Evolutionary conservation across 1,139 yeast genomes (phyloP).

Genomic region (Pichia sp.): DNA sequence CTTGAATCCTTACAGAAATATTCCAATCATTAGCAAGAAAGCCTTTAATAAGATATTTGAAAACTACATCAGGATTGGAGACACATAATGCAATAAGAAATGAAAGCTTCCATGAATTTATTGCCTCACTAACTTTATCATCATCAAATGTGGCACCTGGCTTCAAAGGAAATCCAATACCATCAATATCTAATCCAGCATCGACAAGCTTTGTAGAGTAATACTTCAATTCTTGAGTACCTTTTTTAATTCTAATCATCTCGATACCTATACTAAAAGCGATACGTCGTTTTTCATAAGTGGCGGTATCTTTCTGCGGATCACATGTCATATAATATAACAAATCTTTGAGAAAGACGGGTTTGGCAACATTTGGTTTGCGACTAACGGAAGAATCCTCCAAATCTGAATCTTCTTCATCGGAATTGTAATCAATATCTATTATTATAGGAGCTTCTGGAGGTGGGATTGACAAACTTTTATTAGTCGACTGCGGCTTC

Average conservation of each 20-base stretch:
- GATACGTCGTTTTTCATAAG: constrained; percentile 43
- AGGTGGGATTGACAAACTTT: background rate
- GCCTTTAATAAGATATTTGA: constrained; percentile 34
- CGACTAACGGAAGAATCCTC: constrained; percentile 37
- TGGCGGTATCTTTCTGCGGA: constrained; percentile 33
- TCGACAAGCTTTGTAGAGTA: constrained; percentile 43
- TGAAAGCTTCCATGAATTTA: constrained; percentile 43
- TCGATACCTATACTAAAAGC: constrained; percentile 51
- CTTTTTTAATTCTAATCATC: constrained; percentile 47
- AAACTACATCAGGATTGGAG: constrained; percentile 36
- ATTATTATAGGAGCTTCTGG: constrained; percentile 8
- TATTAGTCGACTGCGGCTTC: background rate
- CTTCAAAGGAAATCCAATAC: constrained; percentile 33
- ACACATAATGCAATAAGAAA: constrained; percentile 48
- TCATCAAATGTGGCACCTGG: constrained; percentile 4
- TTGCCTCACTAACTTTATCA: constrained; percentile 28
- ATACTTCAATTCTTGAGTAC: constrained; percentile 48
- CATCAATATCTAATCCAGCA: constrained; percentile 42
- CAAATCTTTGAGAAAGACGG: constrained; percentile 59
- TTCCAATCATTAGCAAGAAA: constrained; percentile 59
- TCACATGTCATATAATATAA: constrained; percentile 45
- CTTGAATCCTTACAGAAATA: constrained; percentile 49
- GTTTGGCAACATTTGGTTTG: constrained; percentile 36
- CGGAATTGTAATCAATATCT: constrained; percentile 23
- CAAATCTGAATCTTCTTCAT: constrained; percentile 43